phyloP scores from a whole-genome alignment of 257 asterid genomes.

The Eustoma russellianum region DNA sequence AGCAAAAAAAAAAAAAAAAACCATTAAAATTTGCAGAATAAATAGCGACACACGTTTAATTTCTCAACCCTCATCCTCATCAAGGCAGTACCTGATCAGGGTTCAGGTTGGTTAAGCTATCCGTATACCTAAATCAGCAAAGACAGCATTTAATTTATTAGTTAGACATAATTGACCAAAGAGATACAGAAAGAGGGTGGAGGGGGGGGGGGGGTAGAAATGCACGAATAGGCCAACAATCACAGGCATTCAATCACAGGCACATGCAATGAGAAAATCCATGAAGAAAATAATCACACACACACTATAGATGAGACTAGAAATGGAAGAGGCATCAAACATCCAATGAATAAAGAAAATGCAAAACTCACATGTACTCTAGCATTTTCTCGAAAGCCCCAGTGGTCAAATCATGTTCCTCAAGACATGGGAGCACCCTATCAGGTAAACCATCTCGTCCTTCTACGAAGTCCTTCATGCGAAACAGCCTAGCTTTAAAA shows the following conservation, averaged over 20 bases:
- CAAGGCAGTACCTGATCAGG: constrained; percentile 59
- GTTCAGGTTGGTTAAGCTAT: constrained; percentile 52
- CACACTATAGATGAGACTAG: neutral
- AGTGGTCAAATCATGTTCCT: constrained; percentile 72
- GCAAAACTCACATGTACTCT: constrained; percentile 68
- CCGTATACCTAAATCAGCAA: constrained; percentile 71
- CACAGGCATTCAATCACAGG: too few relatives aligned
- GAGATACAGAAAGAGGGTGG: constrained; percentile 6
- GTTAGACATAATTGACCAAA: constrained; percentile 6
- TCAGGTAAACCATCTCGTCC: constrained; percentile 38
- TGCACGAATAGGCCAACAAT: too few relatives aligned
- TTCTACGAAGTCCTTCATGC: constrained; percentile 54
- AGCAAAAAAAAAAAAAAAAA: constrained; percentile 1
- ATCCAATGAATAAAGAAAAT: neutral
- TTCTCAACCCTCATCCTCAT: too few relatives aligned
- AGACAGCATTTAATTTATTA: constrained; percentile 6
- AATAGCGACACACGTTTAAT: too few relatives aligned
- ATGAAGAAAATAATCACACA: neutral
- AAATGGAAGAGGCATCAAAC: too few relatives aligned
- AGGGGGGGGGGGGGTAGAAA: neutral
- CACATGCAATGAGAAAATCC: neutral
- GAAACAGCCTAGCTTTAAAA: constrained; percentile 83
- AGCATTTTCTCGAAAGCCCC: constrained; percentile 83
- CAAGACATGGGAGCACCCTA: constrained; percentile 57
- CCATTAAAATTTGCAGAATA: too few relatives aligned